phyloP scores from a whole-genome alignment of 2,329 filamentous ascomycete species.

The Cordyceps cateniannulata region DNA sequence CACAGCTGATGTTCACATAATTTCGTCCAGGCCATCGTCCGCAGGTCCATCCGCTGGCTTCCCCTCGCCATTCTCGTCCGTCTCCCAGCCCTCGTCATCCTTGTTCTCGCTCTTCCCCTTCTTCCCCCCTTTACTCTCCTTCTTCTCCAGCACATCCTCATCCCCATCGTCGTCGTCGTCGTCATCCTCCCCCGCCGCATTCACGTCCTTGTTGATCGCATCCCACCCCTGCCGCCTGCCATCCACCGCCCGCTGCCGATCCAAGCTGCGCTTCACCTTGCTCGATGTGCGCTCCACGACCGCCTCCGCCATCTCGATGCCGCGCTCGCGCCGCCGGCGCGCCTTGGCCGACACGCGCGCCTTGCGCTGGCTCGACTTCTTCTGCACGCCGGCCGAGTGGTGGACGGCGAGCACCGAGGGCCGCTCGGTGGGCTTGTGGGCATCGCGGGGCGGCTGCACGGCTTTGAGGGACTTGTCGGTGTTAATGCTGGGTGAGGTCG shows the following conservation, averaged over 20 bases:
- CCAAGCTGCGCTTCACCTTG: slow-evolving; percentile 51
- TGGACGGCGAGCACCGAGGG: slow-evolving; percentile 66
- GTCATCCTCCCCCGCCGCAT: slow-evolving; percentile 15
- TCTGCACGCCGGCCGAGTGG: slow-evolving; percentile 58
- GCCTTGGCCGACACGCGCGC: slow-evolving; percentile 48
- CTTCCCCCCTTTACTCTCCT: slow-evolving; percentile 16
- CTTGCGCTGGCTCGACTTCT: slow-evolving; percentile 56
- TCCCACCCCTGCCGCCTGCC: slow-evolving; percentile 50
- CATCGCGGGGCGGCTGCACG: slow-evolving; percentile 42
- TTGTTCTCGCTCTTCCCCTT: slow-evolving; percentile 15
- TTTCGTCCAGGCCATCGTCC: slow-evolving; percentile 28
- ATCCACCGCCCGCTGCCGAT: slow-evolving; percentile 40
- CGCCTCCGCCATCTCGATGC: slow-evolving; percentile 52
- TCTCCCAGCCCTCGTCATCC: slow-evolving; percentile 21
- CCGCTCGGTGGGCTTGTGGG: slow-evolving; percentile 28
- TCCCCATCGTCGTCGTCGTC: slow-evolving; percentile 17
- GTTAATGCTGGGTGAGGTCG: slow-evolving; percentile 62
- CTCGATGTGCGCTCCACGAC: slow-evolving; percentile 51
- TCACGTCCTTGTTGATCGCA: slow-evolving; percentile 44
- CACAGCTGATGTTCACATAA: slow-evolving; percentile 19
- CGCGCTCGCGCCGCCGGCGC: slow-evolving; percentile 49
- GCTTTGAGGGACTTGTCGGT: slow-evolving; percentile 66
- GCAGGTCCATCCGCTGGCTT: slow-evolving; percentile 13
- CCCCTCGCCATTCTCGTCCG: slow-evolving; percentile 25
- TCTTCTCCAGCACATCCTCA: background rate